A percentile compares a stretch with the other conserved stretches of the same genome.
These are phyloP conservation scores for Collybia nuda DNA, from an alignment of 768 basidiomycete genomes.

Conservation along the genomic window DNA sequence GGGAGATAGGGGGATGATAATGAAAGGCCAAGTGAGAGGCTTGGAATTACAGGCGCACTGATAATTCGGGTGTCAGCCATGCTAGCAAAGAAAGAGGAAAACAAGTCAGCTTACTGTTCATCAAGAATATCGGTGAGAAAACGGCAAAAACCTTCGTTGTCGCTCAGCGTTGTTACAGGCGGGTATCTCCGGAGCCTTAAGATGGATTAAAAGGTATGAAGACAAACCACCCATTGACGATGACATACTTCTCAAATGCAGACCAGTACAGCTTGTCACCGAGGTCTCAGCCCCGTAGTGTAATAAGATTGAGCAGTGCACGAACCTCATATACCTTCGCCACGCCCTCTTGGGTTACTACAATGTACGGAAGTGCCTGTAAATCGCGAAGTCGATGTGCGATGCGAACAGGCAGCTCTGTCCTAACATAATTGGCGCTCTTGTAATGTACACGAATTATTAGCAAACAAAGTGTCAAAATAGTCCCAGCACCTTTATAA, in stretches of 20 bases:
- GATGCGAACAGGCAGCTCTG: slow-evolving; percentile 85
- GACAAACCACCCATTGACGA: not conserved
- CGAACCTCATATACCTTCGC: slow-evolving; percentile 82
- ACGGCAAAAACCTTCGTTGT: slow-evolving; percentile 78
- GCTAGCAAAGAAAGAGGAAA: not conserved
- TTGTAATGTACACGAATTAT: slow-evolving; percentile 22
- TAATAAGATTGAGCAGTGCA: not conserved
- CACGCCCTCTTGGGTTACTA: slow-evolving; percentile 83
- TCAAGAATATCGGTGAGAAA: slow-evolving; percentile 65
- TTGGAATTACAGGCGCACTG: slow-evolving; percentile 80
- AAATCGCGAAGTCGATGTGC: slow-evolving; percentile 86
- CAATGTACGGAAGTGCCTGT: slow-evolving; percentile 82
- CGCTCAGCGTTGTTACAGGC: slow-evolving; percentile 63
- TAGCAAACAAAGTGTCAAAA: not conserved
- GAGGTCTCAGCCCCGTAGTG: too few species aligned
- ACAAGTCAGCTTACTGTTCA: slow-evolving; percentile 63
- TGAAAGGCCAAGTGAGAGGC: slow-evolving; percentile 77
- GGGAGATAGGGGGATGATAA: slow-evolving; percentile 79
- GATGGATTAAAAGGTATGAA: slow-evolving; percentile 4
- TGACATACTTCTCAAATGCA: slow-evolving; percentile 76
- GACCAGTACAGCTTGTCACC: slow-evolving; percentile 72
- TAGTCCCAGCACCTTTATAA: slow-evolving; percentile 59
- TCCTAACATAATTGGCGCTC: slow-evolving; percentile 91
- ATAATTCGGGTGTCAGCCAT: too few species aligned
- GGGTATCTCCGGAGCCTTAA: slow-evolving; percentile 73